Percentiles rank a stretch among this genome's conserved stretches.
Evolutionary conservation across 495 filamentous ascomycete species (phyloP).

Genomic region (Penicillium canariense): DNA sequence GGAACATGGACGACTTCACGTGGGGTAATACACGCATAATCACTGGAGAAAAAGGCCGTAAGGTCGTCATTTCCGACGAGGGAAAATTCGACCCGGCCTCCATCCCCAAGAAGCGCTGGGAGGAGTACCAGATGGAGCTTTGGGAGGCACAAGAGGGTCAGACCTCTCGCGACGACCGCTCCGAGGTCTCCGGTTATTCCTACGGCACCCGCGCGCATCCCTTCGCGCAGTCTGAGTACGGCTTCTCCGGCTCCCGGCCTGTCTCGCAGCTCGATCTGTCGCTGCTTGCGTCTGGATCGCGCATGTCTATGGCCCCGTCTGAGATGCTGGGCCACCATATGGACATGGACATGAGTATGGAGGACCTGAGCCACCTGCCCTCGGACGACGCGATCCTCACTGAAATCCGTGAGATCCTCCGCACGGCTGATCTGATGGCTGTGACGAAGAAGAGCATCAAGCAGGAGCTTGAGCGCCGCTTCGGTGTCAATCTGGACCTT

Average conservation of each 20-base stretch:
- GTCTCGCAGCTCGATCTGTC: constrained; percentile 70
- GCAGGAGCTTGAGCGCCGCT: constrained; percentile 83
- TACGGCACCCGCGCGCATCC: constrained; percentile 83
- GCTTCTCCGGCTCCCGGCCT: constrained; percentile 60
- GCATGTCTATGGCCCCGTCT: constrained; percentile 78
- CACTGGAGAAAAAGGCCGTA: constrained; percentile 90
- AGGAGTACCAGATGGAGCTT: constrained; percentile 96
- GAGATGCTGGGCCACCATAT: constrained; percentile 64
- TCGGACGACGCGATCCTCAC: constrained; percentile 85
- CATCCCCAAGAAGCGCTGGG: constrained; percentile 98
- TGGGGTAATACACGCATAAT: constrained; percentile 99
- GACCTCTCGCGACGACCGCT: constrained; percentile 79
- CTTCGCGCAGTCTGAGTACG: constrained; percentile 50
- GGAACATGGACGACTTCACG: constrained; percentile 99
- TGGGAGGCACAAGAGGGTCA: constrained; percentile 67
- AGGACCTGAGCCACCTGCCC: constrained; percentile 70
- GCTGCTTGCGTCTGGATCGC: constrained; percentile 49
- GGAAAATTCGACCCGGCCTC: constrained; percentile 93
- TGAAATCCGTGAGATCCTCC: constrained; percentile 91
- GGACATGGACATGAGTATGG: constrained; percentile 64
- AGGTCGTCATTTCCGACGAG: constrained; percentile 93
- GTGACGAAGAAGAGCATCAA: constrained; percentile 99
- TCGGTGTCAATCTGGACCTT: constrained; percentile 74
- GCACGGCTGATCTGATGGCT: constrained; percentile 90
- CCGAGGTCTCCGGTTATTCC: constrained; percentile 86